phyloP scores from a whole-genome alignment of 345 rosid genomes.

The Pistacia integerrima region DNA sequence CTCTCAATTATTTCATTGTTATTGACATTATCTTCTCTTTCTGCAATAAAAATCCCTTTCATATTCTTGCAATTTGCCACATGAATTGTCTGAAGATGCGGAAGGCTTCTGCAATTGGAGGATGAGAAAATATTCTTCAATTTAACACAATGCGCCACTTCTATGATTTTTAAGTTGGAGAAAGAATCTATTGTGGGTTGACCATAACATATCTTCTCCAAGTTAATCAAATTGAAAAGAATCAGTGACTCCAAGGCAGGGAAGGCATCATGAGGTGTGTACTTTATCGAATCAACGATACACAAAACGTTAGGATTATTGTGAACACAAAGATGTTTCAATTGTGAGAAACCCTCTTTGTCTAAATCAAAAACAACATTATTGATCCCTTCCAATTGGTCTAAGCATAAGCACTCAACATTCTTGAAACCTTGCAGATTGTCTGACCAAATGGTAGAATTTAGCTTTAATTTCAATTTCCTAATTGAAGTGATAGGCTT shows the following conservation, averaged over 20 bases:
- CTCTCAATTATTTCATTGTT: not conserved
- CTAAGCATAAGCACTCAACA: too few species aligned
- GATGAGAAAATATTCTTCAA: not conserved
- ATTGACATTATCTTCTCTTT: not conserved
- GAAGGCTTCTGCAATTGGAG: not conserved
- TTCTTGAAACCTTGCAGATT: too few species aligned
- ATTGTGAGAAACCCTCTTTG: too few species aligned
- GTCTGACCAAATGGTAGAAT: too few species aligned
- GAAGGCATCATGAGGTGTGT: not conserved
- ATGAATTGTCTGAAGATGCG: constrained; percentile 4
- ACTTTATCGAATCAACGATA: not conserved
- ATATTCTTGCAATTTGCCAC: constrained; percentile 1
- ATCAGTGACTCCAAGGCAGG: constrained; percentile 17
- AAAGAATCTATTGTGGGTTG: not conserved
- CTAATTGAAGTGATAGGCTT: too few species aligned
- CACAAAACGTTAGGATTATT: not conserved
- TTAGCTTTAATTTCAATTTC: too few species aligned
- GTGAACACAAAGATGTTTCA: not conserved
- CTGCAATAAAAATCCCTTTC: not conserved
- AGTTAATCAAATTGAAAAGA: constrained; percentile 10
- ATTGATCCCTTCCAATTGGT: too few species aligned
- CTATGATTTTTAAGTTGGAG: constrained; percentile 11
- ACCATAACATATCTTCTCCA: constrained; percentile 17
- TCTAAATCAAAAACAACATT: too few species aligned
- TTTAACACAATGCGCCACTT: constrained; percentile 11